Evolutionary conservation across 768 basidiomycete species (phyloP).

Genomic region (Pulveroboletus sp.): DNA sequence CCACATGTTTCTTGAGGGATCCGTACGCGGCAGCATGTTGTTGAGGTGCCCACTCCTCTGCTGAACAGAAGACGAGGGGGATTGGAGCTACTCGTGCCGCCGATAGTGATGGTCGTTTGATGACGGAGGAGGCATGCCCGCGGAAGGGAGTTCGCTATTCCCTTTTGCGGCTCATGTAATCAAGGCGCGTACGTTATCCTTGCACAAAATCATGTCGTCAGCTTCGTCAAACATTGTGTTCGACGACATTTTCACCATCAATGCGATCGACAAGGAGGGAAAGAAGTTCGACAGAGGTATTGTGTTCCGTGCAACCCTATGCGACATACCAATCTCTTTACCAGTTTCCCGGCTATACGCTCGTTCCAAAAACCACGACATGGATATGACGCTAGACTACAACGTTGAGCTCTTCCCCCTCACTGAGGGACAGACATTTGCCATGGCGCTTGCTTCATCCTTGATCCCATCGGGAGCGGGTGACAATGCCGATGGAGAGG

Average conservation of each 20-base stretch:
- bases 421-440: constrained; percentile 61
- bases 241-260: constrained; percentile 89
- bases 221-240: constrained; percentile 77
- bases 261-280: constrained; percentile 83
- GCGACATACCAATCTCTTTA: constrained; percentile 4
- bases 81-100: constrained; percentile 49
- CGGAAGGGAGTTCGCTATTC: too few relatives aligned
- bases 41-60: constrained; percentile 40
- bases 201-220: constrained; percentile 43
- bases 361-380: constrained; percentile 85
- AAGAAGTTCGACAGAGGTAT: constrained; percentile 97
- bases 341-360: constrained; percentile 89
- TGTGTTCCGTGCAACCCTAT: not conserved
- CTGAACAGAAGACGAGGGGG: constrained; percentile 51
- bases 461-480: constrained; percentile 52
- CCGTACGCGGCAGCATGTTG: constrained; percentile 42
- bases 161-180: too few relatives aligned
- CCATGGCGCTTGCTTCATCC: constrained; percentile 83
- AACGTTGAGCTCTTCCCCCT: constrained; percentile 89
- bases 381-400: constrained; percentile 92
- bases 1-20: too few relatives aligned
- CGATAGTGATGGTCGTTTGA: constrained; percentile 34
- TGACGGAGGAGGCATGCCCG: constrained; percentile 27
- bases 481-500: constrained; percentile 54
- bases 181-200: too few relatives aligned